A percentile compares a stretch with the other conserved stretches of the same genome.
Conservation (phyloP, 768 basidiomycete genomes). For the Boletellus emodensis region DNA sequence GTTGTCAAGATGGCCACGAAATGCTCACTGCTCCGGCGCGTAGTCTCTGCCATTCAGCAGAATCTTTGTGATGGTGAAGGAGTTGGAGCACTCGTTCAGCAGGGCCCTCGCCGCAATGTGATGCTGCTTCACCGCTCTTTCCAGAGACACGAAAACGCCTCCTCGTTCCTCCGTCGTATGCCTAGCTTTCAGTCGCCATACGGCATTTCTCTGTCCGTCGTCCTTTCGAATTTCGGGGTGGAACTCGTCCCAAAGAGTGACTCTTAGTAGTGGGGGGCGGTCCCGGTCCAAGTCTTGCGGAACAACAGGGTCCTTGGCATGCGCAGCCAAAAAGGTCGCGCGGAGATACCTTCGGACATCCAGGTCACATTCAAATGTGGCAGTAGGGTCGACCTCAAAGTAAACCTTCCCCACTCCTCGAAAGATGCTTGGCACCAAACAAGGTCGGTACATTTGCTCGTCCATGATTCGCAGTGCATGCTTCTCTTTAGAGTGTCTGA, state of each 20-base stretch:
- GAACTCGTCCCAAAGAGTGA: slow-evolving; percentile 1
- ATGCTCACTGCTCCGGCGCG: not conserved
- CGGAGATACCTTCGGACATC: not conserved
- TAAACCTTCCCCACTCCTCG: not conserved
- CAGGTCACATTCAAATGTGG: not conserved
- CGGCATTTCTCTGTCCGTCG: not conserved
- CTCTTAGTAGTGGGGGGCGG: slow-evolving; percentile 2
- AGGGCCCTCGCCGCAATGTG: not conserved
- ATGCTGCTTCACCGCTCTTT: not conserved
- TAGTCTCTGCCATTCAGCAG: not conserved
- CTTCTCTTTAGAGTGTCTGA: slow-evolving; percentile 3
- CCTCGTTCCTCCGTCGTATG: not conserved
- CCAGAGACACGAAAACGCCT: not conserved
- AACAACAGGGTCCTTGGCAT: not conserved
- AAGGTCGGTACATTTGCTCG: not conserved
- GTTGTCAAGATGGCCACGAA: too few relatives aligned
- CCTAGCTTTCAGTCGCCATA: not conserved
- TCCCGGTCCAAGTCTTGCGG: not conserved
- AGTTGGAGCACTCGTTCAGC: not conserved
- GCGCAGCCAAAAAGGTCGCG: not conserved
- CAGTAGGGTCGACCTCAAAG: slow-evolving; percentile 1
- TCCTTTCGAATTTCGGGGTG: not conserved
- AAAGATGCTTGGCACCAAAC: slow-evolving; percentile 9
- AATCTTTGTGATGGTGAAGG: slow-evolving; percentile 1
- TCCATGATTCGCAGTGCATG: not conserved